Evolutionary conservation across 2,329 filamentous ascomycete genomes (phyloP), one percentile per base, ranked within the genome.

Genomic region (Beauveria rudraprayagi): DNA sequence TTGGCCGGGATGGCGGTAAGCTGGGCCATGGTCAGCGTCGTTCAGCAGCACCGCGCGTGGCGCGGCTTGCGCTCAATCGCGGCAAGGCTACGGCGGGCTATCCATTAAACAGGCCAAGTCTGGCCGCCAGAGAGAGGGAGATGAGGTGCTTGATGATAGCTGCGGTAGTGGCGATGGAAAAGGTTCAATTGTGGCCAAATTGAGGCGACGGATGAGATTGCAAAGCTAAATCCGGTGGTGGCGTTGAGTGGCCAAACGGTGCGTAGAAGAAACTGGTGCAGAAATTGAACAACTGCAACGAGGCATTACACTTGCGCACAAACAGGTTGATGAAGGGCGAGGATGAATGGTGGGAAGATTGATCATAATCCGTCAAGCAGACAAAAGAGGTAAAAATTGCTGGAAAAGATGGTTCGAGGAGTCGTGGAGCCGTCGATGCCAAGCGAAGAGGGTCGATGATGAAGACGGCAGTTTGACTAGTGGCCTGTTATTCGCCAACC

Each of bases 31-130:
- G 17, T 24, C 6, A 14, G 22, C 47, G 17, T 41, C 22, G 19
- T 37, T 28, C 5, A 7, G 34, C n/a, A 24, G 28, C 24, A 30
- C 47, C 24, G 56, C 37, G 48, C 37, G 56, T 46, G 22, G 47
- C 24, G 47, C 34, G 56, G 47, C 19, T 46, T 60, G 56, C 56
- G 56, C 56, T 60, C 48, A 44, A 40, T 60, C 14, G 41, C 26
- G 34, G 34, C 16, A 9, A 52, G 14, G 48, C 9, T 34, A 28
- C 41, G 24, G 24, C 10, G 22, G 19, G 24, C 7, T 17, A 24
- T 47, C 54, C 54, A 56, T 56, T 11, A 56, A 56, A 17, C 10
- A 17, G 34, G 54, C 54, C 41, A 56, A 10, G 3, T 37, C 26
- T 30, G 28, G 54, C 26, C n/a, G 26, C 26, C 26, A 22, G n/a